Evolutionary conservation across 2,329 filamentous ascomycete genomes (phyloP).

Genomic region (Reticulascus tulasneorum): DNA sequence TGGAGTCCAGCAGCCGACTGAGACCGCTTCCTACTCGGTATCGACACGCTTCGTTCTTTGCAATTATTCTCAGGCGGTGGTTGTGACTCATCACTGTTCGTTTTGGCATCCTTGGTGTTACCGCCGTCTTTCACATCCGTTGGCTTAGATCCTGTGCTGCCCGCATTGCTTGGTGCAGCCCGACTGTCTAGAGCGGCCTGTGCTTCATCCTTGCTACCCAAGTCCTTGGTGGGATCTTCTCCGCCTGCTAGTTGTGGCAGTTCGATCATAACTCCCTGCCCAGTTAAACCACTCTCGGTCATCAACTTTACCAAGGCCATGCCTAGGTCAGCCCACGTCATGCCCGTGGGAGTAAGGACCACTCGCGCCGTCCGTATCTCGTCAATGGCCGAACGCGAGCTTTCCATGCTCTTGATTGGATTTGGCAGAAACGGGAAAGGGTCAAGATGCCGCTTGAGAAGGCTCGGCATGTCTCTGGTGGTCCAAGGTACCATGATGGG

Average conservation of each 20-base stretch:
- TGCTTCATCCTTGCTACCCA: constrained; percentile 26
- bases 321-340: constrained; percentile 41
- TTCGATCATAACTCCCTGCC: constrained; percentile 29
- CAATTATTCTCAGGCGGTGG: constrained; percentile 21
- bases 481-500: constrained; percentile 57
- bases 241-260: constrained; percentile 32
- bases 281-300: constrained; percentile 28
- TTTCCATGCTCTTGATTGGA: constrained; percentile 35
- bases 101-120: no score
- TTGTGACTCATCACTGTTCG: background rate
- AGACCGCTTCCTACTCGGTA: constrained; percentile 54
- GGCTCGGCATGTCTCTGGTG: constrained; percentile 45
- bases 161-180: background rate
- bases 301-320: constrained; percentile 34
- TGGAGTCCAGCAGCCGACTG: constrained; percentile 58
- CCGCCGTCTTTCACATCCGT: constrained; percentile 5
- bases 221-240: constrained; percentile 31
- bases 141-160: constrained; percentile 1
- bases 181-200: constrained; percentile 2
- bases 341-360: constrained; percentile 23
- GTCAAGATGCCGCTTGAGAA: constrained; percentile 53
- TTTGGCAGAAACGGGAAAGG: constrained; percentile 60
- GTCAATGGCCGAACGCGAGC: constrained; percentile 6
- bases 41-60: constrained; percentile 33
- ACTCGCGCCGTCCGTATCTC: constrained; percentile 17